Percentiles rank a stretch among this genome's conserved stretches.
Evolutionary conservation across 192 early-diverging fungal species (phyloP).

Genomic region (Chytriomyces hyalinus): DNA sequence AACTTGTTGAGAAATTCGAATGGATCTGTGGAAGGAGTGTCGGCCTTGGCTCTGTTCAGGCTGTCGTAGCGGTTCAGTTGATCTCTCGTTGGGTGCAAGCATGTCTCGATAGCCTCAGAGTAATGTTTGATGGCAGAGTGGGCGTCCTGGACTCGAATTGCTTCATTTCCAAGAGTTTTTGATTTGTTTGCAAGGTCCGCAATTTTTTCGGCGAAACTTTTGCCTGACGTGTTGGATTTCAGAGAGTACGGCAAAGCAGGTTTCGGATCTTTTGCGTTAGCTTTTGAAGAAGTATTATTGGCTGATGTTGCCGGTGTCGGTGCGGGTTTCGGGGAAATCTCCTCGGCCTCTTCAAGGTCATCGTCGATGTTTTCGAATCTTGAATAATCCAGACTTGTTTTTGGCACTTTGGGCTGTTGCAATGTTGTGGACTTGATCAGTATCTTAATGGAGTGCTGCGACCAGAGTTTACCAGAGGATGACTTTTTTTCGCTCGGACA

Average conservation of each 20-base stretch:
- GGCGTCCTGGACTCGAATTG: background rate
- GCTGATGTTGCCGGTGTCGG: background rate
- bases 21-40: background rate
- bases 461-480: no score
- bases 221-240: background rate
- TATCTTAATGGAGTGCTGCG: no score
- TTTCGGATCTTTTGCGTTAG: background rate
- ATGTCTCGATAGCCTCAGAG: conserved; percentile 25
- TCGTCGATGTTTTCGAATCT: conserved; percentile 29
- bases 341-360: conserved; percentile 8
- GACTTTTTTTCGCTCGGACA: background rate
- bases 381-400: conserved; percentile 32
- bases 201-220: conserved; percentile 11
- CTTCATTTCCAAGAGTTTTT: conserved; percentile 17
- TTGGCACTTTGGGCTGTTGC: background rate
- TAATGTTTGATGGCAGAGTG: conserved; percentile 1
- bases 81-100: conserved; percentile 10
- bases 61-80: conserved; percentile 5
- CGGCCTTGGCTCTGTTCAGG: background rate
- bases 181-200: conserved; percentile 2
- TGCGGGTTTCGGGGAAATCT: background rate
- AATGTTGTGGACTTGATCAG: background rate
- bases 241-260: conserved; percentile 1
- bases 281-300: background rate
- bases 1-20: conserved; percentile 20